Evolutionary conservation across 2,329 filamentous ascomycete species (phyloP), one percentile per base, ranked within the genome.

Genomic region (Colletotrichum orchidophilum): DNA sequence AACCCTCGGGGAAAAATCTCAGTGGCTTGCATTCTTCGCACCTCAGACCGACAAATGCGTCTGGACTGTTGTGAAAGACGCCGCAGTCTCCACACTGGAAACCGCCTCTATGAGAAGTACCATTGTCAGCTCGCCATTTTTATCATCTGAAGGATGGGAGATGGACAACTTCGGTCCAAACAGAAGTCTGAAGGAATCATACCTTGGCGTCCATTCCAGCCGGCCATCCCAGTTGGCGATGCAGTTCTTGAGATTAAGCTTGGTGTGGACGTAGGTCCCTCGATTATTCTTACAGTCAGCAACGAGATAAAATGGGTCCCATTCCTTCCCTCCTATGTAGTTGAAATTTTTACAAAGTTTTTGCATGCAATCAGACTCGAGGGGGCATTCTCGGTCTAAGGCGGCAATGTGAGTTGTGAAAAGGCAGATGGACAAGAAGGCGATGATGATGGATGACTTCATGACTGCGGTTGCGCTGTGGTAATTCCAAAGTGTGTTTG

Each of bases 331-430:
- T n/a, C 6, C 18, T 1, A 5, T 8, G 49, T 39, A 63, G 6
- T 27, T 21, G 60, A 63, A 15, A 3, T 63, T 27, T 2, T 7
- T 39, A 18, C 60, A 63, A 2, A 63, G 18, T 2, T 13, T 54
- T 12, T 63, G 46, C 9, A 63, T 24, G 50, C 60, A 63, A 26
- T 63, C 60, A 3, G 60, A 63, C 33, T 63, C 60, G 5, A 63
- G 31, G 15, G 60, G 60, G 24, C 60, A 63, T 52, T 62, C n/a
- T 24, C 59, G 27, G 9, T 35, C 59, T 13, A 29, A 15, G 11
- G 18, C 7, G n/a, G n/a, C 24, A 46, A 35, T n/a, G 39, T 21
- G 21, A 8, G 29, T 8, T 9, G n/a, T 4, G 13, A 52, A 62
- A 15, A 62, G 42, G 42, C 8, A n/a, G 2, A 33, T 52, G 29